phyloP scores from a whole-genome alignment of 2,329 filamentous ascomycete species.

The Pseudogymnoascus sp. region DNA sequence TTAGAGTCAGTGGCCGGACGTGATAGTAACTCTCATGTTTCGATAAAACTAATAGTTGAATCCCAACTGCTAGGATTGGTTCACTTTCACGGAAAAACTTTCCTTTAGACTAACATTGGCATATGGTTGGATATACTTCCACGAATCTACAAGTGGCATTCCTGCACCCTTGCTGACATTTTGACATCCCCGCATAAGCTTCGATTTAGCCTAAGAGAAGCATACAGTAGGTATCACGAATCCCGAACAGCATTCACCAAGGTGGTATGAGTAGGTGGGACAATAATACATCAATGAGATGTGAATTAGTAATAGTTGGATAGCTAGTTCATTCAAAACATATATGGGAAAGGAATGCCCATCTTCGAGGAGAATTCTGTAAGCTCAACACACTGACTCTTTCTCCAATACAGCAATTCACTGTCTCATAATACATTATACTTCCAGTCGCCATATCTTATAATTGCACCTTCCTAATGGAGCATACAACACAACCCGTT shows the following conservation, averaged over 20 bases:
- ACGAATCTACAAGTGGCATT: not conserved
- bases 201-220: not conserved
- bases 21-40: not conserved
- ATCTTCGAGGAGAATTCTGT: not conserved
- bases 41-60: not conserved
- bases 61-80: not conserved
- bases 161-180: not conserved
- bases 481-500: not conserved
- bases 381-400: not conserved
- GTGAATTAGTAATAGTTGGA: not conserved
- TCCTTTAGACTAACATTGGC: not conserved
- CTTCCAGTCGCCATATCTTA: not conserved
- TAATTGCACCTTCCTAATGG: not conserved
- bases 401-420: not conserved
- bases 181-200: not conserved
- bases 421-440: not conserved
- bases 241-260: not conserved
- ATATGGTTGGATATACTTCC: not conserved
- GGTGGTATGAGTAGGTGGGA: not conserved
- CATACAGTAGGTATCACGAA: not conserved
- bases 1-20: not conserved
- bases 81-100: not conserved
- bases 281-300: not conserved
- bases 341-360: not conserved
- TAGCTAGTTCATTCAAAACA: not conserved